Evolutionary conservation across 2,329 filamentous ascomycete genomes (phyloP).

Genomic region (Phaeosphaeriaceae sp.): DNA sequence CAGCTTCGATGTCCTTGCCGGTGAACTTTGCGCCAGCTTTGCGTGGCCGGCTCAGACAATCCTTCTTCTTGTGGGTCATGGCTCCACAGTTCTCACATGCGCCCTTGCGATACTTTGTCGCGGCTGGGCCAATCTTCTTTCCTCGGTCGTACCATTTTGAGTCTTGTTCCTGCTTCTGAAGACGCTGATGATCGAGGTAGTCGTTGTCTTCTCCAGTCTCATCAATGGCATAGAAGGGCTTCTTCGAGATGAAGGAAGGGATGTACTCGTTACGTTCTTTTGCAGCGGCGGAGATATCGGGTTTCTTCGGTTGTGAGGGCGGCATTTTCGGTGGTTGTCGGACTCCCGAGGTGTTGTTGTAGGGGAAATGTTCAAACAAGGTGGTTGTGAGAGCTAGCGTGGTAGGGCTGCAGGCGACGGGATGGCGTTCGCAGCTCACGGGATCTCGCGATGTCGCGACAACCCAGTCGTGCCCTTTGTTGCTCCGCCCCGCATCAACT

Average conservation of each 20-base stretch:
- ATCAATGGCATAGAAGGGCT: slow-evolving; percentile 92
- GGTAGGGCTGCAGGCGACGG: slow-evolving; percentile 39
- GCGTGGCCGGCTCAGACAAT: slow-evolving; percentile 86
- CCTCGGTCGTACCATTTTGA: slow-evolving; percentile 94
- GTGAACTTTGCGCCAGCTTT: slow-evolving; percentile 92
- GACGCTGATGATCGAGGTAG: slow-evolving; percentile 95
- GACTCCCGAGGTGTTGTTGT: not conserved
- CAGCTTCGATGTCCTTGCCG: slow-evolving; percentile 89
- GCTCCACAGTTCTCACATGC: slow-evolving; percentile 98
- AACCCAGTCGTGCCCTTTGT: not conserved
- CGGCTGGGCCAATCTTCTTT: slow-evolving; percentile 80
- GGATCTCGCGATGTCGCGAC: slow-evolving; percentile 23
- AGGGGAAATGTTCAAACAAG: slow-evolving; percentile 4
- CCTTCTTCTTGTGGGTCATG: slow-evolving; percentile 95
- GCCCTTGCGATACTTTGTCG: slow-evolving; percentile 96
- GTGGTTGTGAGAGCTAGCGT: slow-evolving; percentile 26
- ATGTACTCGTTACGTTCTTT: slow-evolving; percentile 99
- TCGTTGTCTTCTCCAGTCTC: slow-evolving; percentile 71
- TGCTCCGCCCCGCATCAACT: not conserved
- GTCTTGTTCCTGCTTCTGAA: slow-evolving; percentile 72
- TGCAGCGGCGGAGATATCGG: slow-evolving; percentile 61
- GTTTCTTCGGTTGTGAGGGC: slow-evolving; percentile 56
- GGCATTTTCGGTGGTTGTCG: slow-evolving; percentile 47
- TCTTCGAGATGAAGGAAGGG: slow-evolving; percentile 95
- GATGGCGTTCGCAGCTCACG: slow-evolving; percentile 20